Evolutionary conservation across 805 yeast species (phyloP).

Genomic region (Barnettozyma californica): DNA sequence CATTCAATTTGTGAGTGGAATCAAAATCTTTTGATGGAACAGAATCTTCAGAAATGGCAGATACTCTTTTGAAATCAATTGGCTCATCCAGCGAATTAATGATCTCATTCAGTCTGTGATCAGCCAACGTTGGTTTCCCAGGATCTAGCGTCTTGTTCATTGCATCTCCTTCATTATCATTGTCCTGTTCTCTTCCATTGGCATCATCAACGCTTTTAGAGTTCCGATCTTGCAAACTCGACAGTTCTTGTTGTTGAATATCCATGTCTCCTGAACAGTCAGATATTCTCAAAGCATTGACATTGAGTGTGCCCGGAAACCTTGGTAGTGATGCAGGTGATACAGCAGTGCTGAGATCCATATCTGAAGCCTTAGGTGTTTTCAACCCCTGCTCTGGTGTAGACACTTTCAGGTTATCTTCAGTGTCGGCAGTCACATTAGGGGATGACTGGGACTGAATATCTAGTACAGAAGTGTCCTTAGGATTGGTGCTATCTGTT

Average conservation of each 20-base stretch:
- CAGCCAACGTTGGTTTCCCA: slow-evolving; percentile 27
- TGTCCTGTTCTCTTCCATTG: background rate
- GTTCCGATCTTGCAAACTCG: background rate
- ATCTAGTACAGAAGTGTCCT: background rate
- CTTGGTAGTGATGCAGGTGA: slow-evolving; percentile 35
- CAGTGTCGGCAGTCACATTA: background rate
- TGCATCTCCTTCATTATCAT: slow-evolving; percentile 1
- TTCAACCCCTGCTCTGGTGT: background rate
- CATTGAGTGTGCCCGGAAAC: slow-evolving; percentile 40
- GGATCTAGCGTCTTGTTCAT: slow-evolving; percentile 40
- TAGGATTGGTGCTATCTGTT: background rate
- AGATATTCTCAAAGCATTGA: slow-evolving; percentile 36
- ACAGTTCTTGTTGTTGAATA: background rate
- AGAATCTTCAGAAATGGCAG: slow-evolving; percentile 29
- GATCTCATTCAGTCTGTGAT: slow-evolving; percentile 16
- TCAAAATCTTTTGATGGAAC: slow-evolving; percentile 1
- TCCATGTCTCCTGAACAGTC: slow-evolving; percentile 9
- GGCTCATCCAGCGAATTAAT: slow-evolving; percentile 34
- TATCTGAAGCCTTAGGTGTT: slow-evolving; percentile 15
- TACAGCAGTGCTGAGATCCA: slow-evolving; percentile 7
- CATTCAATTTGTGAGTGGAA: background rate
- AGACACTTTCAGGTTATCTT: background rate
- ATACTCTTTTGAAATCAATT: slow-evolving; percentile 36
- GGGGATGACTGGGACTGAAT: background rate
- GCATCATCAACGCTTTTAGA: background rate